Evolutionary conservation across 2,329 filamentous ascomycete genomes (phyloP), one percentile per base, ranked within the genome.

Genomic region (Camptophora hylomeconis): DNA sequence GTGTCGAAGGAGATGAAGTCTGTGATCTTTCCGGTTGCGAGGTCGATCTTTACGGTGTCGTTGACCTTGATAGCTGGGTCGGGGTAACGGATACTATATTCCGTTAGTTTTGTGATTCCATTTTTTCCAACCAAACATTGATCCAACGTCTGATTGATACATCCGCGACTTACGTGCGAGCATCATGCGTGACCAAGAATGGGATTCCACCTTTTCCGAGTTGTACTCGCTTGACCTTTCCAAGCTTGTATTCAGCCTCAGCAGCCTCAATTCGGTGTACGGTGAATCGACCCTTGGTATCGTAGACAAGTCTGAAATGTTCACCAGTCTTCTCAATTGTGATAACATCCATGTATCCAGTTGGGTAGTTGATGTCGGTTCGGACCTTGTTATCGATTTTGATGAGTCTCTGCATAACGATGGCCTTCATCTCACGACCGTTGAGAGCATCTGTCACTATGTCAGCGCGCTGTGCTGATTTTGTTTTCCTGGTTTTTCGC

Each of bases 141-240:
- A 82, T 87, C 83, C 87, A 94, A 94, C 87, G 87, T 78, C 87
- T 94, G 87, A 94, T 86, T 89, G 86, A 94, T 83, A 80, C 80
- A 69, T 68, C 74, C 52, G 49, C 49, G 52, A 95, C 87, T 93
- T 73, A 98, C 87, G 89, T 98, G 84, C 89, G 80, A 70, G 89
- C 89, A 89, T 98, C 89, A 82, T 98, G 89, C 86, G 89, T 98
- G 82, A 98, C 89, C 84, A 95, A 94, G 86, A 93, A 98, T 92
- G 89, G 89, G 78, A 98, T 92, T 72, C 86, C 89, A 69, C 89
- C 92, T 68, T 84, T 87, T 73, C 89, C 89, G 55, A 98, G 76
- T 74, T 98, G 89, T 44, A 98, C 89, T 57, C 87, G 80, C 82
- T 94, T 94, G 72, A 98, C 89, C 76, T 95, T 98, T 74, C 86